Conservation (phyloP, 208 protist species). For the Trichomonas tenax region DNA sequence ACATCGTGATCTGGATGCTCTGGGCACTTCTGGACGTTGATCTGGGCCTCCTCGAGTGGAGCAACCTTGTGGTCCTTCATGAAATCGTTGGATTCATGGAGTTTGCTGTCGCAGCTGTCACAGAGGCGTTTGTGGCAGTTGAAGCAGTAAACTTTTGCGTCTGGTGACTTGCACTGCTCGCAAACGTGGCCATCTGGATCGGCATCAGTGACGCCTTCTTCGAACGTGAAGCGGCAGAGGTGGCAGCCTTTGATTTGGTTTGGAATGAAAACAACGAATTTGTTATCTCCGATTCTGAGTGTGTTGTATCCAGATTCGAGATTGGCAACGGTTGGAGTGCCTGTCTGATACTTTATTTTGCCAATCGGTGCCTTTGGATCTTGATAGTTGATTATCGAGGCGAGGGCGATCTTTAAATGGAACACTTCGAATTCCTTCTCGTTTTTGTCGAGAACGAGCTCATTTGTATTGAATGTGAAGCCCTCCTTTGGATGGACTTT, state of each 20-base stretch:
- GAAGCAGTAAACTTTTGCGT: background rate
- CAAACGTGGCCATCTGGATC: background rate
- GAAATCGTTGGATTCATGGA: background rate
- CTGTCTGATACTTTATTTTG: background rate
- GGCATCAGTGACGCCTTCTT: background rate
- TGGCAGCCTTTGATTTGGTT: background rate
- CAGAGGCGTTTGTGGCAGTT: background rate
- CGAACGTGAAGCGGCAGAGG: background rate
- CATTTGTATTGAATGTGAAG: background rate
- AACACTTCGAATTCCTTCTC: background rate
- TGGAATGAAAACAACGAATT: background rate
- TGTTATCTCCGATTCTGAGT: background rate
- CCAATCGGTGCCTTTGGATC: background rate
- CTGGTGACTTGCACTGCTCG: background rate
- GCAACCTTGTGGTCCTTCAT: background rate
- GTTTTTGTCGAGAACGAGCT: background rate
- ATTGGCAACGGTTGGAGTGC: background rate
- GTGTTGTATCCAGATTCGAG: background rate
- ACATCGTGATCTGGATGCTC: background rate
- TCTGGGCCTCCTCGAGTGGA: background rate
- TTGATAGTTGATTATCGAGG: background rate
- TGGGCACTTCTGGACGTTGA: background rate
- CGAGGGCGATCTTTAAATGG: background rate
- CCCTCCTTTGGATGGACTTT: background rate
- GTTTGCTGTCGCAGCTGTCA: background rate